phyloP scores from a whole-genome alignment of 2,329 filamentous ascomycete species.

The Apiospora phragmitis region DNA sequence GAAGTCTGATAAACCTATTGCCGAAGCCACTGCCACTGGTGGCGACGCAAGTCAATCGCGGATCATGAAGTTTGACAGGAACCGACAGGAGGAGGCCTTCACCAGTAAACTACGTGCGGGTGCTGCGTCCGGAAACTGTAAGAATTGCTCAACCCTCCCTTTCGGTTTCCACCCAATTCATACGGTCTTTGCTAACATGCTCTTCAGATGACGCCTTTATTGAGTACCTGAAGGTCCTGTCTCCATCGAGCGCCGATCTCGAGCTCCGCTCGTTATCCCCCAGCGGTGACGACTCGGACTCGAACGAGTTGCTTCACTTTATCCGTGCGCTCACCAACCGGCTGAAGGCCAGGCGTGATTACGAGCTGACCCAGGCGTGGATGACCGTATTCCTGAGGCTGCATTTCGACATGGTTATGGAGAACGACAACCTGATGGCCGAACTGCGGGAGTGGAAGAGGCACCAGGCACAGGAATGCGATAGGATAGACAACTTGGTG shows the following conservation, averaged over 20 bases:
- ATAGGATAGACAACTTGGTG: slow-evolving; percentile 72
- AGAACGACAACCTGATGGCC: slow-evolving; percentile 52
- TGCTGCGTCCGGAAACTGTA: slow-evolving; percentile 60
- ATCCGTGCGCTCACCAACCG: slow-evolving; percentile 75
- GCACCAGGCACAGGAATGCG: slow-evolving; percentile 70
- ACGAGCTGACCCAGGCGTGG: slow-evolving; percentile 94
- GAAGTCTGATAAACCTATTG: slow-evolving; percentile 25
- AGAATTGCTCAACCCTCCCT: slow-evolving; percentile 28
- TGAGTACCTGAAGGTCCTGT: slow-evolving; percentile 74
- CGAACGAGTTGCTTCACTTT: slow-evolving; percentile 77
- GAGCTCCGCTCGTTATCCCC: slow-evolving; percentile 78
- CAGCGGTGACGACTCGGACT: slow-evolving; percentile 44
- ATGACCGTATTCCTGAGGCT: slow-evolving; percentile 91
- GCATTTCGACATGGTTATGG: slow-evolving; percentile 63
- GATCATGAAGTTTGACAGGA: slow-evolving; percentile 67
- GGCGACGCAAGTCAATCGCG: slow-evolving; percentile 49
- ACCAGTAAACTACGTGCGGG: slow-evolving; percentile 57
- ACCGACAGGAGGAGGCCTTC: slow-evolving; percentile 58
- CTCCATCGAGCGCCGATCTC: slow-evolving; percentile 84
- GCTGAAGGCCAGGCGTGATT: slow-evolving; percentile 72
- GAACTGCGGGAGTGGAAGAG: slow-evolving; percentile 69
- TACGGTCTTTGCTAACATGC: slow-evolving; percentile 11
- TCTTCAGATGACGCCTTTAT: slow-evolving; percentile 66
- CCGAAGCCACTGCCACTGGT: slow-evolving; percentile 29
- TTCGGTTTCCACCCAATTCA: not conserved